phyloP scores from a whole-genome alignment of 768 basidiomycete species.

The Mycena olivaceomarginata region DNA sequence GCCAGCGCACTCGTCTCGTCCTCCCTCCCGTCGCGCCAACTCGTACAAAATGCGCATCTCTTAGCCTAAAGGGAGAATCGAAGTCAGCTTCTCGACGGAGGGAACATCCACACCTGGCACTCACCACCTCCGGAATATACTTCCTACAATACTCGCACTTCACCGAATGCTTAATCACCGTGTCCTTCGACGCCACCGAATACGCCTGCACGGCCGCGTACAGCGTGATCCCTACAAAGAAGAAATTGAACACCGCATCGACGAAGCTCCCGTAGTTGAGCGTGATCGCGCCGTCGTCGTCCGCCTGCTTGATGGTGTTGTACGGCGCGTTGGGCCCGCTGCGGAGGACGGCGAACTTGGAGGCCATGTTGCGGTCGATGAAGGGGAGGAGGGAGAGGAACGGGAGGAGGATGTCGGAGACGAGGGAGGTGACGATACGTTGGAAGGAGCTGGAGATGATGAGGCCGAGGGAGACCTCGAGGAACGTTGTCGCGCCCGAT shows the following conservation, averaged over 20 bases:
- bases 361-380: constrained; percentile 63
- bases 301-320: constrained; percentile 65
- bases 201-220: constrained; percentile 62
- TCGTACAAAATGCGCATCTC: constrained; percentile 60
- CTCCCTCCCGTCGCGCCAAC: constrained; percentile 61
- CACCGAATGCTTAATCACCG: constrained; percentile 62
- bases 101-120: constrained; percentile 6
- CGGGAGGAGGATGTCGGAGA: constrained; percentile 64
- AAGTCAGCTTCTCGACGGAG: background rate
- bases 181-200: constrained; percentile 58
- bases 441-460: constrained; percentile 63
- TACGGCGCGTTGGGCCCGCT: constrained; percentile 57
- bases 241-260: constrained; percentile 60
- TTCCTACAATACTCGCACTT: constrained; percentile 67
- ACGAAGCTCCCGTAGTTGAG: constrained; percentile 63
- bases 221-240: constrained; percentile 60
- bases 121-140: constrained; percentile 62
- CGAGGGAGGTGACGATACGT: constrained; percentile 63
- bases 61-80: constrained; percentile 32
- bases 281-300: constrained; percentile 65
- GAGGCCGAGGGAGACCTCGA: constrained; percentile 68
- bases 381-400: constrained; percentile 65
- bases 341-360: constrained; percentile 63
- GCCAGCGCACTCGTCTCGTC: background rate
- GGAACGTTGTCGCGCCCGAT: constrained; percentile 65